These are phyloP conservation scores for Diophrys appendiculata DNA, from an alignment of 73 alveolate species.

Conservation along the genomic window DNA sequence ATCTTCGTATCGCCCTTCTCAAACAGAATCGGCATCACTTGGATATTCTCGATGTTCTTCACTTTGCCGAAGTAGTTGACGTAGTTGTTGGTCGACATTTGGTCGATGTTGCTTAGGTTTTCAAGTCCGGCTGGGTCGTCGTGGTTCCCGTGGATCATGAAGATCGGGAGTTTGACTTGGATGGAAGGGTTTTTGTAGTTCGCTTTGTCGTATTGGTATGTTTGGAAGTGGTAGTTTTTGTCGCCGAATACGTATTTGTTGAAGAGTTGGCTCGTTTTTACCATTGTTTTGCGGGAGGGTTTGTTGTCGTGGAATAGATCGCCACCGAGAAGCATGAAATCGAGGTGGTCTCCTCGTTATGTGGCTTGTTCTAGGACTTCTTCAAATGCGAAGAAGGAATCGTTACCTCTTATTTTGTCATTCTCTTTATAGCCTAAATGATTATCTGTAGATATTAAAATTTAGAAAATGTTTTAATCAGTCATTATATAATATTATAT, in stretches of 20 bases:
- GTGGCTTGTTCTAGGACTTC: no score
- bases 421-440: constrained; percentile 95
- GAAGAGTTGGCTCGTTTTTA: constrained; percentile 71
- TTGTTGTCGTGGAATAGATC: constrained; percentile 96
- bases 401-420: constrained; percentile 88
- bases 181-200: constrained; percentile 80
- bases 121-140: constrained; percentile 95
- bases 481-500: neutral
- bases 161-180: constrained; percentile 89
- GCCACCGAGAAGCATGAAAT: constrained; percentile 92
- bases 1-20: constrained; percentile 85
- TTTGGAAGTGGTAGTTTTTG: constrained; percentile 69
- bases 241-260: constrained; percentile 91
- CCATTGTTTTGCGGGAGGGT: constrained; percentile 85
- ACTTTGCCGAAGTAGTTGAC: constrained; percentile 93
- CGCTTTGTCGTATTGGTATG: constrained; percentile 68
- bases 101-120: constrained; percentile 83
- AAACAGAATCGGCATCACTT: constrained; percentile 86
- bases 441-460: constrained; percentile 92
- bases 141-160: constrained; percentile 96
- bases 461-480: constrained; percentile 58
- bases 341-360: constrained; percentile 52
- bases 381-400: constrained; percentile 90
- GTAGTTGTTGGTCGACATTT: constrained; percentile 75
- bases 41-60: constrained; percentile 78